Percentiles rank a stretch among this genome's conserved stretches.
Conservation (phyloP, 2,329 filamentous ascomycete species). For the Capronia epimyces region DNA sequence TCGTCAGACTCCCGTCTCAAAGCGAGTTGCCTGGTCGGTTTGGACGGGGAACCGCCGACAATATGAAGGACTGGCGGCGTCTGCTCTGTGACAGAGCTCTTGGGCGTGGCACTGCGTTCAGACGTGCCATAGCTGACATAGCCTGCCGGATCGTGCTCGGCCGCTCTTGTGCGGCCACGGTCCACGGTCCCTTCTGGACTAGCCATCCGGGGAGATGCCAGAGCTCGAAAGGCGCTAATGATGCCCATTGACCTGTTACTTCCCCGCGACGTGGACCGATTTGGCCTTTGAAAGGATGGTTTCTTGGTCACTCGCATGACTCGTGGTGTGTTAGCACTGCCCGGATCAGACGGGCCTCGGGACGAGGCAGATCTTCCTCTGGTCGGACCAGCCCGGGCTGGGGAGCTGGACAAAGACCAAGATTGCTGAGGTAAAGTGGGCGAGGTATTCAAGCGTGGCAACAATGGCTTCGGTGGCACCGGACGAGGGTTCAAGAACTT, state of each 20-base stretch:
- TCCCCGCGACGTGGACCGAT: conserved; percentile 34
- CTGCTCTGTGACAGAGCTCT: background rate
- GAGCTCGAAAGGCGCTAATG: conserved; percentile 36
- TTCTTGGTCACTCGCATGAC: conserved; percentile 29
- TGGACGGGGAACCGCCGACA: conserved; percentile 3
- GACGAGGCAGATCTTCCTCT: conserved; percentile 22
- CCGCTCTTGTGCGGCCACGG: conserved; percentile 7
- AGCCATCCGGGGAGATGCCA: conserved; percentile 25
- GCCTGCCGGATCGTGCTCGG: background rate
- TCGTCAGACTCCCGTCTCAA: conserved; percentile 22
- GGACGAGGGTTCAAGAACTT: conserved; percentile 67
- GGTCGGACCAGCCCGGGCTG: conserved; percentile 24
- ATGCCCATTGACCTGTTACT: conserved; percentile 34
- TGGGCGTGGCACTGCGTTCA: conserved; percentile 11
- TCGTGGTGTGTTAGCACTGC: conserved; percentile 21
- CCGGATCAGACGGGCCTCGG: conserved; percentile 24
- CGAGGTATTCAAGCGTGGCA: conserved; percentile 44
- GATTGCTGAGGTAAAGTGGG: conserved; percentile 27
- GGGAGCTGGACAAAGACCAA: conserved; percentile 23
- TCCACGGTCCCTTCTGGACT: conserved; percentile 15
- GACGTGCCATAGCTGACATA: conserved; percentile 4
- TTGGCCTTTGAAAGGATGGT: conserved; percentile 29
- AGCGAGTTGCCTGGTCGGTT: conserved; percentile 14
- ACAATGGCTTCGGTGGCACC: conserved; percentile 44
- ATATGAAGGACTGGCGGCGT: conserved; percentile 4